A percentile compares a stretch with the other conserved stretches of the same genome.
Evolutionary conservation across 768 basidiomycete genomes (phyloP).

Genomic region (Calocybe indica): DNA sequence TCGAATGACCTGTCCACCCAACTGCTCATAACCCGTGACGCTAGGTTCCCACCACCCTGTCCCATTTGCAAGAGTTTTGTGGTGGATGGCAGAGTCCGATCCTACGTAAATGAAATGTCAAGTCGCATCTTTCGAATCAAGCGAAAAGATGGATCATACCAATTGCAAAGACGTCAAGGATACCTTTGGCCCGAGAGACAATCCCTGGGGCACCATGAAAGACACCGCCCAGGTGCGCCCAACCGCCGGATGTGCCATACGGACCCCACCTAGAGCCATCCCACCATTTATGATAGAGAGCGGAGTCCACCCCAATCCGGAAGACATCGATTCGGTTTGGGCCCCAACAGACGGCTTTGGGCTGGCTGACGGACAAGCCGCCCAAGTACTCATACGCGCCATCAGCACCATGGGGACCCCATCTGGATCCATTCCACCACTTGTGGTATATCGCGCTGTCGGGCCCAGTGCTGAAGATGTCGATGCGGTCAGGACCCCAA

Average conservation of each 20-base stretch:
- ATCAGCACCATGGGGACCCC: not conserved
- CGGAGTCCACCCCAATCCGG: constrained; percentile 1
- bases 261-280: not conserved
- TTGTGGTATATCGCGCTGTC: not conserved
- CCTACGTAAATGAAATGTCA: not conserved
- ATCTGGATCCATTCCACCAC: not conserved
- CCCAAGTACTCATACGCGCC: constrained; percentile 5
- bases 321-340: constrained; percentile 8
- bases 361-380: not conserved
- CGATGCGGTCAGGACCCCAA: not conserved
- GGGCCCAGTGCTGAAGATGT: not conserved
- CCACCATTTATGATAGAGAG: constrained; percentile 2
- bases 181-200: not conserved
- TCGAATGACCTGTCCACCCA: not conserved
- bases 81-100: not conserved
- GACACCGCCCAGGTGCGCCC: not conserved
- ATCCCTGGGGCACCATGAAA: not conserved
- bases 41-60: not conserved
- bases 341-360: constrained; percentile 6
- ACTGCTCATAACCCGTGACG: not conserved
- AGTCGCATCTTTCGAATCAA: not conserved
- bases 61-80: too few species aligned
- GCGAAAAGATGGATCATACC: not conserved
- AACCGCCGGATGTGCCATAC: not conserved
- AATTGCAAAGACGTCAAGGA: not conserved